Evolutionary conservation across 306 rosid genomes (phyloP).

Genomic region (Hippophae tibetana): DNA sequence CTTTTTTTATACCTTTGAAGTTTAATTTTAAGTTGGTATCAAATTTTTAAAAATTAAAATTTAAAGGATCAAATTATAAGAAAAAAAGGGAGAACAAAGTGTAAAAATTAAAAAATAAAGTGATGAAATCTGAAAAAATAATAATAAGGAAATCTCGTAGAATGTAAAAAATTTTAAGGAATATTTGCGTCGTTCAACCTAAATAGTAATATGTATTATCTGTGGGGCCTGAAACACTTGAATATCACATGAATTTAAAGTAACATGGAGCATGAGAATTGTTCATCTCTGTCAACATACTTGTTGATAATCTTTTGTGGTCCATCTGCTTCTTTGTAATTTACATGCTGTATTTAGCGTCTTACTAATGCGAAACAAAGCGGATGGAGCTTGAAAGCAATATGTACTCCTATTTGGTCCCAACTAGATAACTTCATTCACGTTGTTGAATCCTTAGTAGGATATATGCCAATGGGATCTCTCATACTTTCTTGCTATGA

Average conservation of each 20-base stretch:
- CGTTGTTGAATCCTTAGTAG: background rate
- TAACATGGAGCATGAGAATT: conserved; percentile 31
- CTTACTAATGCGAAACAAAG: conserved; percentile 30
- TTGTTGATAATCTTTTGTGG: conserved; percentile 45
- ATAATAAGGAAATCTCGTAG: no score
- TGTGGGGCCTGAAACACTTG: conserved; percentile 43
- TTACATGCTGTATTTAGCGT: conserved; percentile 22
- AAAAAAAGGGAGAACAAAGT: no score
- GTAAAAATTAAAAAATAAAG: no score
- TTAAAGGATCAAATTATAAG: no score
- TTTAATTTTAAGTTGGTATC: no score
- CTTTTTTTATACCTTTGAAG: no score
- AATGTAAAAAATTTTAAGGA: no score
- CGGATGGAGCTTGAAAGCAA: conserved; percentile 31
- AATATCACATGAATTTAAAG: conserved; percentile 47
- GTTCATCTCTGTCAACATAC: conserved; percentile 33
- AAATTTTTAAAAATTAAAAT: no score
- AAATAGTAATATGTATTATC: conserved; percentile 8
- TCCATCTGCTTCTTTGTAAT: conserved; percentile 32
- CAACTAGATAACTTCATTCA: conserved; percentile 24
- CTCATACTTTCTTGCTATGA: background rate
- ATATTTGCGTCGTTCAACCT: no score
- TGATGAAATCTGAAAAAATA: no score
- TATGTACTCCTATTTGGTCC: conserved; percentile 30
- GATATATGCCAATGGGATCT: background rate